phyloP scores from a whole-genome alignment of 2,329 filamentous ascomycete species.

The Fusarium burgessii region DNA sequence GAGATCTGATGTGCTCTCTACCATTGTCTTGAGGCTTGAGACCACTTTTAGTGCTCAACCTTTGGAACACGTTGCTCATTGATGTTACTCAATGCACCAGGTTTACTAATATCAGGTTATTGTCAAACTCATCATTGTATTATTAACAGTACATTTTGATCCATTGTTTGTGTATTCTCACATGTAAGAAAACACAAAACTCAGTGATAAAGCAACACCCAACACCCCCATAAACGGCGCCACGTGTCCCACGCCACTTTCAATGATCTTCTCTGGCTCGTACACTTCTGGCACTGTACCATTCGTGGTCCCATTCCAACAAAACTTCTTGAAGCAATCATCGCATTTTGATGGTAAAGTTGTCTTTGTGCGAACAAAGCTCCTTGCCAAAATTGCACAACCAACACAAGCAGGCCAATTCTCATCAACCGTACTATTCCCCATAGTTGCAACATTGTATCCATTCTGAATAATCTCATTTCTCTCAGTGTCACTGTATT shows the following conservation, averaged over 20 bases:
- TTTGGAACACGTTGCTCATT: no score
- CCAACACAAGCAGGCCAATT: constrained; percentile 83
- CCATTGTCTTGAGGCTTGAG: no score
- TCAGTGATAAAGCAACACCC: no score
- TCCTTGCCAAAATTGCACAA: constrained; percentile 82
- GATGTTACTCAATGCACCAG: no score
- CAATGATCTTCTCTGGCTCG: constrained; percentile 51
- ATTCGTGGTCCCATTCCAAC: constrained; percentile 80
- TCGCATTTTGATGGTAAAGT: constrained; percentile 74
- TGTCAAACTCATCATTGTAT: no score
- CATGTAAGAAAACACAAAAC: background rate
- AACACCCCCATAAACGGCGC: no score
- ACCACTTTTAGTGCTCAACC: no score
- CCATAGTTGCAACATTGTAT: constrained; percentile 68
- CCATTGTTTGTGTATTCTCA: background rate
- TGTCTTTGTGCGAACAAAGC: constrained; percentile 74
- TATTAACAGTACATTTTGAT: no score
- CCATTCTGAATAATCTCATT: constrained; percentile 84
- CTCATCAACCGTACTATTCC: constrained; percentile 67
- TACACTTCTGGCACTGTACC: constrained; percentile 52
- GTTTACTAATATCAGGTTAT: no score
- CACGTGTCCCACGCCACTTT: no score
- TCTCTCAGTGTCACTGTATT: constrained; percentile 72
- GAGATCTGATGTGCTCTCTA: no score
- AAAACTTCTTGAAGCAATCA: constrained; percentile 81